Base-by-base conservation (phyloP, 2,329 filamentous ascomycete genomes). In the Colletotrichum tofieldiae region DNA sequence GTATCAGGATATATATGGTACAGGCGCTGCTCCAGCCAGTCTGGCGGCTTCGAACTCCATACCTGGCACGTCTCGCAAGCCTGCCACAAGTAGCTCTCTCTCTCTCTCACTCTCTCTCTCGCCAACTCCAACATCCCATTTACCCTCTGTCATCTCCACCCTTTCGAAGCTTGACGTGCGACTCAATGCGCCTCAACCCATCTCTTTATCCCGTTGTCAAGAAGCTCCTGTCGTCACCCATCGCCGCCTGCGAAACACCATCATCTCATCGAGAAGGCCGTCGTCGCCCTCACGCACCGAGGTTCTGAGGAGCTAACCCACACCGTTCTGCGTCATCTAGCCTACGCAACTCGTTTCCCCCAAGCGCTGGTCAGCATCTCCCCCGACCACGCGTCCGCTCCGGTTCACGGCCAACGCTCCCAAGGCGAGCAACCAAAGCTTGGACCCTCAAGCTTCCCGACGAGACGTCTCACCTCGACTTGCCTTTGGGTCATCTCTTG, bases 41-140 rank as follows among this genome's bases (percentile, higher is more conserved):
- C 69, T 55, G 60, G 51, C 49, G 52, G 47, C 39, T 14, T 29
- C 49, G 68, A 61, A 62, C 58, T 67, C 62, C 70, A 72, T 63
- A 77, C 77, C 77, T 76, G 76, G 76, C 77, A 74, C 72, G 76
- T 77, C 75, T 79, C 75, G 76, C 70, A 76, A 76, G 76, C 76
- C 75, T 77, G 75, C 75, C 65, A 71, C 71, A 73, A 73, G 62
- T 45, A 49, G 62, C 60, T 29, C 39, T 26, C 23, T 26, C 23
- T 26, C 23, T 26, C 23, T 26, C 23, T 26, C 23, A 1, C 23
- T 26, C 23, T 26, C 23, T 26, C 23, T 26, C 23, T 66, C 56
- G 75, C 73, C 51, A 61, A 58, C 39, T 66, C 29, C 64, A 68
- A 69, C 52, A 69, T 59, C 60, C 43, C 65, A 32, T 52, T 61